Evolutionary conservation across 345 rosid genomes (phyloP).

Genomic region (Nasturtium officinale): DNA sequence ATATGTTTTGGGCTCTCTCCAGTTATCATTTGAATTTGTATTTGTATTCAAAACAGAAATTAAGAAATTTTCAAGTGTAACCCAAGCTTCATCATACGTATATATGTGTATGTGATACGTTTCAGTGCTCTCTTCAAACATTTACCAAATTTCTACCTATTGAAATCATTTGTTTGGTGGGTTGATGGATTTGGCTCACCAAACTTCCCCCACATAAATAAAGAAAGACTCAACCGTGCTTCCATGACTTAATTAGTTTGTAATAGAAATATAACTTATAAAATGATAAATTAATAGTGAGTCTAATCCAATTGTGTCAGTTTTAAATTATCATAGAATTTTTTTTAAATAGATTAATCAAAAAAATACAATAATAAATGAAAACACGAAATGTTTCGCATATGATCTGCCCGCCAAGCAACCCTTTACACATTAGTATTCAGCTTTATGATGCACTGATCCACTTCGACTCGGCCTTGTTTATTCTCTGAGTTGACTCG

Average conservation of each 20-base stretch:
- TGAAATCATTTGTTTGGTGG: slow-evolving; percentile 36
- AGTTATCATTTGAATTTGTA: slow-evolving; percentile 26
- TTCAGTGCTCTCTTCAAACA: not conserved
- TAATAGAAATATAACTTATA: not conserved
- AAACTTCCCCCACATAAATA: not conserved
- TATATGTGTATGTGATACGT: not conserved
- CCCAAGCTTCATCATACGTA: not conserved
- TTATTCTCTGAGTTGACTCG: slow-evolving; percentile 33
- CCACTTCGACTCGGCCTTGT: slow-evolving; percentile 18
- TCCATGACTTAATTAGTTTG: not conserved
- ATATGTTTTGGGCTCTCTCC: slow-evolving; percentile 27
- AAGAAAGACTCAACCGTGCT: slow-evolving; percentile 15
- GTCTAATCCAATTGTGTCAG: not conserved
- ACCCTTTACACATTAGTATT: slow-evolving; percentile 23
- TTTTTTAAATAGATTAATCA: no score
- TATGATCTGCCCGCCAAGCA: slow-evolving; percentile 41
- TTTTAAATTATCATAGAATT: not conserved
- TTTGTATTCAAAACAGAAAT: slow-evolving; percentile 31
- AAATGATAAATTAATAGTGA: not conserved
- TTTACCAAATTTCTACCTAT: slow-evolving; percentile 14
- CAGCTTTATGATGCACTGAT: slow-evolving; percentile 29
- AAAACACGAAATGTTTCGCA: slow-evolving; percentile 14
- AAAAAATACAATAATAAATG: not conserved
- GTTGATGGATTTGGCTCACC: slow-evolving; percentile 38
- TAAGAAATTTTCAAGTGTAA: slow-evolving; percentile 25